Evolutionary conservation across 2,329 filamentous ascomycete genomes (phyloP), one percentile per base, ranked within the genome.

Genomic region (Chrysoporthe deuterocubensis): DNA sequence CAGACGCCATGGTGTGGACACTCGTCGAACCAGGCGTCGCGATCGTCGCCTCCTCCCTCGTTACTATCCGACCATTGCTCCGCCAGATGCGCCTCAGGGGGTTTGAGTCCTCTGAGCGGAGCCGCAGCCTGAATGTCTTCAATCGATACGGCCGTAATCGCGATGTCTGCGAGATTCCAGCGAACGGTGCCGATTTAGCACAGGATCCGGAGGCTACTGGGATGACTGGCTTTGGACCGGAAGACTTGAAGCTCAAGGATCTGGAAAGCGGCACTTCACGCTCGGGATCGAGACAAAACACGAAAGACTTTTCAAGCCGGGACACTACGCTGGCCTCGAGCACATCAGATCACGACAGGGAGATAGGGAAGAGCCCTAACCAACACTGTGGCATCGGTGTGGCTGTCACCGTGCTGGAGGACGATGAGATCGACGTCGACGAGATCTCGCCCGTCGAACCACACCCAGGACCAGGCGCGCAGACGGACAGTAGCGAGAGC

Each of bases 11-110:
- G 81, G 79, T 87, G 7, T 87, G 85, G 85, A 87, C 84, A 11
- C 76, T 87, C n/a, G 77, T 87, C 64, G 85, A 87, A 72, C 84
- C 85, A 1, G 85, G 84, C 6, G 81, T 87, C 32, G 85, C 84
- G 68, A 87, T 87, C 58, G 74, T 83, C 37, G 85, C 85, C 14
- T 82, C 85, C 1, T 85, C 83, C 68, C 77, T 87, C 13, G 83
- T 83, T 32, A 87, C 85, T 5, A 84, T 87, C 43, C 82, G 85
- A 2, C 85, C 85, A 4, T 78, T 87, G 0, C 80, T 87, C 46
- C 83, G 84, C 46, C 76, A 77, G n/a, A 78, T 81, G 76, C 80
- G 76, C 69, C 74, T 86, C 14, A 79, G 72, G 32, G 84, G 84
- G 7, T 86, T 86, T 72, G 77, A 78, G 4, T 78, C 81, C 0